These are phyloP conservation scores for Tetrahymena thermophila DNA, from an alignment of 73 alveolate genomes.

Conservation along the genomic window DNA sequence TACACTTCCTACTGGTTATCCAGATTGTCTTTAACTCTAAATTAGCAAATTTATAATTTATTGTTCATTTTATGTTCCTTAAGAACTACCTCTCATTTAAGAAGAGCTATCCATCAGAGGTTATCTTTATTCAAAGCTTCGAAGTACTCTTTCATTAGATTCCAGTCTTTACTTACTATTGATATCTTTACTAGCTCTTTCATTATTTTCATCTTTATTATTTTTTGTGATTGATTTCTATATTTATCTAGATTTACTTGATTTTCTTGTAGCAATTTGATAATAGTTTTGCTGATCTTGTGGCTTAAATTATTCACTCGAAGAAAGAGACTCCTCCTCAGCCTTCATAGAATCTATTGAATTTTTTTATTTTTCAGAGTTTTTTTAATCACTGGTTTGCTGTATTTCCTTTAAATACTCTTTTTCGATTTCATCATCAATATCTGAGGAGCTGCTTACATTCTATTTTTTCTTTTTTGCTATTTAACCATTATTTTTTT, in stretches of 20 bases:
- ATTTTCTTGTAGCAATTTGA: background rate
- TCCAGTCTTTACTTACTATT: background rate
- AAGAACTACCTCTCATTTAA: background rate
- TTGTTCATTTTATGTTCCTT: background rate
- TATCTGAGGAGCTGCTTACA: background rate
- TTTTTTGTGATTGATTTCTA: no score
- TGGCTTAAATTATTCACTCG: background rate
- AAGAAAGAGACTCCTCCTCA: background rate
- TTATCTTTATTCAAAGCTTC: no score
- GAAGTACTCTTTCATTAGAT: background rate
- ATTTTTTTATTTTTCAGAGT: background rate
- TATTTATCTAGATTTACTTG: background rate
- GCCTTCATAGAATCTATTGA: background rate
- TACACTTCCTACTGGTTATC: background rate
- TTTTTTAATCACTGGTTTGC: background rate
- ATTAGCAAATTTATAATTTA: background rate
- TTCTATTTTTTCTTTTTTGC: background rate
- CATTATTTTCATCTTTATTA: background rate
- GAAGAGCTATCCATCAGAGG: background rate
- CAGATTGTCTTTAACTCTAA: background rate
- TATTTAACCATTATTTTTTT: background rate
- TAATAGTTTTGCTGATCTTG: background rate
- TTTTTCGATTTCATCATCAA: background rate
- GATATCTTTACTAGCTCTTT: background rate
- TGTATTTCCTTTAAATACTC: background rate